Evolutionary conservation across 257 asterid species (phyloP).

Genomic region (Ballota nigra): DNA sequence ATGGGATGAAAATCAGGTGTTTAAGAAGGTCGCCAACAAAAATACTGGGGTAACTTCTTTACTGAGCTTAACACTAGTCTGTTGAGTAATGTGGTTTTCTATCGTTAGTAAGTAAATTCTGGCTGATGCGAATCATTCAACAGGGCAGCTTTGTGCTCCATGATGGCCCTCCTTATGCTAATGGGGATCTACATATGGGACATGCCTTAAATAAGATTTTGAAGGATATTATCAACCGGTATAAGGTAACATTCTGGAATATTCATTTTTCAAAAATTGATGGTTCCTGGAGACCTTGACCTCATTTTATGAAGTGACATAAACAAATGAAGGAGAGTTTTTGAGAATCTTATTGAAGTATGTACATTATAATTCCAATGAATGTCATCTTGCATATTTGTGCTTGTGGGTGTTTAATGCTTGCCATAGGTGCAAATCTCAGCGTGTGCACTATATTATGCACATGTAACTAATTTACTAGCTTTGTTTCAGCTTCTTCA

Average conservation of each 20-base stretch:
- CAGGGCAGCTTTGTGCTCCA: conserved; percentile 96
- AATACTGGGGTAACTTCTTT: conserved; percentile 73
- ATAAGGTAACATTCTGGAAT: conserved; percentile 55
- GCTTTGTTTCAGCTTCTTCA: conserved; percentile 75
- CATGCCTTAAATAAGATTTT: conserved; percentile 96
- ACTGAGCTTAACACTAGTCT: neutral
- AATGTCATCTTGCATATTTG: neutral
- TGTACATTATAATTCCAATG: conserved; percentile 4
- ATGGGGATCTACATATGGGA: conserved; percentile 98
- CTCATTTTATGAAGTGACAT: neutral
- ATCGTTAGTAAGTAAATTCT: conserved; percentile 16
- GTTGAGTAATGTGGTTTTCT: conserved; percentile 13
- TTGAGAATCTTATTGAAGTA: conserved; percentile 4
- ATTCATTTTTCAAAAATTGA: neutral
- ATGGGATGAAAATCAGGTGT: conserved; percentile 93
- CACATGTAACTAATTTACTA: conserved; percentile 12
- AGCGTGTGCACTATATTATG: neutral
- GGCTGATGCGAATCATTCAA: conserved; percentile 35
- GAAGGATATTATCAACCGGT: conserved; percentile 95
- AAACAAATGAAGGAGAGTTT: conserved; percentile 1
- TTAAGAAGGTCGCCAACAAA: conserved; percentile 57
- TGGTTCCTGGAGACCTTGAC: neutral
- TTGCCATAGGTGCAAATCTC: neutral
- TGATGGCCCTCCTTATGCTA: conserved; percentile 99
- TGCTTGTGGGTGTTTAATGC: conserved; percentile 15